Evolutionary conservation across 2,329 filamentous ascomycete genomes (phyloP), one percentile per base, ranked within the genome.

Genomic region (Alternaria atra): DNA sequence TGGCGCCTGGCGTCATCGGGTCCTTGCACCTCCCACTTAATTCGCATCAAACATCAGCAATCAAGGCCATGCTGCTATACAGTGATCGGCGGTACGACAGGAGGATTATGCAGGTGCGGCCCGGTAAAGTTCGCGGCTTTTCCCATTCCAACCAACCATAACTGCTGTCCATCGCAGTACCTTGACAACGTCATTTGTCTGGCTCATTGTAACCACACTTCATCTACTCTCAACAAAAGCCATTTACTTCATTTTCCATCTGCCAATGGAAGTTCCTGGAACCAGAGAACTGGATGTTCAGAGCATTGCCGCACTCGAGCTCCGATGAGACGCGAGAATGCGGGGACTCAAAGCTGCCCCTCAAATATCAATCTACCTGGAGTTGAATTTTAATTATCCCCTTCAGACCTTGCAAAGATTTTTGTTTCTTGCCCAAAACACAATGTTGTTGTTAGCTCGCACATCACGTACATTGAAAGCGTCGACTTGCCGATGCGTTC

Each of bases 101-200:
- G 52, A 44, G 40, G 17, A 54, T 37, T 37, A 46, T 44, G 52
- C 52, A 46, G 40, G 20, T 54, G 52, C 52, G 52, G 29, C 52
- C 29, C 39, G 52, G 52, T 13, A 53, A 53, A 52, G 46, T 29
- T 52, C 17, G 3, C 46, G 54, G 54, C 54, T 42, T 56, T 56
- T 56, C n/a, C 17, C 46, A 52, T 9, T n/a, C 37, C n/a, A 43
- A 27, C 54, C 35, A 51, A 51, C 54, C 43, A 51, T 4, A 6
- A 34, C n/a, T 6, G 5, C 23, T 29, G 32, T 27, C 2, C n/a
- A 35, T n/a, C 12, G 23, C 23, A 20, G 42, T 13, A 25, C 30
- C 32, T 29, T 52, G 35, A 13, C 34, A 9, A 25, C 25, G 10
- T 17, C 35, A 52, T 52, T 9, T 52, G 34, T 37, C 23, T 52